phyloP scores from a whole-genome alignment of 352 stramenopile species.

The Blastocystis sp. region DNA sequence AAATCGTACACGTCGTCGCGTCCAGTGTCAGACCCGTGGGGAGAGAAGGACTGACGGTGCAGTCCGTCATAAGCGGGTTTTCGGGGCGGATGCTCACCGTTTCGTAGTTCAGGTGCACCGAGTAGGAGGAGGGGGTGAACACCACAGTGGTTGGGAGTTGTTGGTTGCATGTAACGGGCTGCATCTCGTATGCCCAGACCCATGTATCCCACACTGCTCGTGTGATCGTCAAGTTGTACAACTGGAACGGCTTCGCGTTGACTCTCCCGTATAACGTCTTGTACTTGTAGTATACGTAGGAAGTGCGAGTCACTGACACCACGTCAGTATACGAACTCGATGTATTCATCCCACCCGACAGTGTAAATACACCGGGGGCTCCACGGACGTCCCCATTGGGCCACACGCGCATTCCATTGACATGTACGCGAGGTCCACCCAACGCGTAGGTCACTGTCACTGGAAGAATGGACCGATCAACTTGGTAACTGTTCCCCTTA shows the following conservation, averaged over 20 bases:
- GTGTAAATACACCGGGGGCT: neutral
- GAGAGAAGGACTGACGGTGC: neutral
- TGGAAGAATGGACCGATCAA: neutral
- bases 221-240: neutral
- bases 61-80: neutral
- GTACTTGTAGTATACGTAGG: neutral
- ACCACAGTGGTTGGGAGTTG: neutral
- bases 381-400: neutral
- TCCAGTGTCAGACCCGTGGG: neutral
- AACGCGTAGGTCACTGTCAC: neutral
- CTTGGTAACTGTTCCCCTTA: neutral
- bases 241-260: neutral
- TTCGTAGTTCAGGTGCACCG: neutral
- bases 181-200: neutral
- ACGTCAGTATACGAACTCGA: neutral
- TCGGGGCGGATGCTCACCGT: neutral
- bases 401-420: constrained; percentile 36
- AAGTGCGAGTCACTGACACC: neutral
- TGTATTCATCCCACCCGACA: neutral
- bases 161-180: neutral
- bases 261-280: neutral
- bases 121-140: neutral
- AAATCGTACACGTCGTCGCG: neutral
- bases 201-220: neutral
- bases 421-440: neutral